Base-by-base conservation (phyloP, 2,329 filamentous ascomycete genomes). In the Tolypocladium pustulatum region DNA sequence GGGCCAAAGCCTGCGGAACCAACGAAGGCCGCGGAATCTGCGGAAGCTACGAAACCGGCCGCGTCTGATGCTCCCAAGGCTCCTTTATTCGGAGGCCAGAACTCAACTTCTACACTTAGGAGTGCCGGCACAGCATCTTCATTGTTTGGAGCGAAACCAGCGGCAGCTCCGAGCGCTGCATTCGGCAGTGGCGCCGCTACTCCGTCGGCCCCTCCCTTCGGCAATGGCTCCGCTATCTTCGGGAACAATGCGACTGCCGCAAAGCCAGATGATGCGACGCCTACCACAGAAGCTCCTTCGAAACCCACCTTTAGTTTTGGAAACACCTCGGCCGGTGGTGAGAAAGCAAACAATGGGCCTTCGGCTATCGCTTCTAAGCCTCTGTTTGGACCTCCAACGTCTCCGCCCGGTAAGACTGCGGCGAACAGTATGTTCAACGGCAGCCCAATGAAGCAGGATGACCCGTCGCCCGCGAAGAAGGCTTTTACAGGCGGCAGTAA, bases 371-470 rank as follows among this genome's bases (percentile, higher is more conserved):
- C 65, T 25, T 55, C 68, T 17, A 76, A 75, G 63, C 70, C 75
- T 17, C 61, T 75, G 17, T 78, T 78, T 57, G 70, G 69, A 17
- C 64, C 69, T 10, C 68, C 72, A 34, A 72, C 71, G 59, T 73
- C 74, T 34, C 68, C 71, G 6, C 60, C 70, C 6, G 57, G 66
- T 51, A 64, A 68, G 8, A 56, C 66, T 41, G 55, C 67, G 25
- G 57, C 65, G 6, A 64, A 60, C 57, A 65, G 70, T 25, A 59
- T 73, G 60, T 78, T 80, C 63, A 72, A 69, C 55, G 73, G 73
- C 37, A 76, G 74, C 57, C 73, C 72, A 20, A 74, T 79, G 65
- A 77, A 78, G 61, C 73, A 79, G 59, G 73, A 77, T 59, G 71
- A 67, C 7, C 66, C 70, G 8, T 73, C 73, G 3, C 70, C 72